A percentile compares a stretch with the other conserved stretches of the same genome.
Evolutionary conservation across 345 rosid species (phyloP).

Genomic region (Aurinia saxatilis): DNA sequence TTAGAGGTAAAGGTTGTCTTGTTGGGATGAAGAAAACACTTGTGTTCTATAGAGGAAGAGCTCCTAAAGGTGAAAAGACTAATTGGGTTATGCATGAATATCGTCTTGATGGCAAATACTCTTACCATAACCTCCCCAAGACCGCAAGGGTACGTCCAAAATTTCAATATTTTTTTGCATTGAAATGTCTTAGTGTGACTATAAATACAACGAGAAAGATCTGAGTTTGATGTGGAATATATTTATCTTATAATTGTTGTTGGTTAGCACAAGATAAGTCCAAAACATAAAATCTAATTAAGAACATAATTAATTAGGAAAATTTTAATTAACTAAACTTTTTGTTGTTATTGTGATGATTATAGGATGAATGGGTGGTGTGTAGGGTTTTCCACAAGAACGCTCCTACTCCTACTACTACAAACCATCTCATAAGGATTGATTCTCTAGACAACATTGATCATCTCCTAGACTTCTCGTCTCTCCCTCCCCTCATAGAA

Average conservation of each 20-base stretch:
- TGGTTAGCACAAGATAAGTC: slow-evolving; percentile 4
- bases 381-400: slow-evolving; percentile 90
- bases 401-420: slow-evolving; percentile 7
- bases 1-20: slow-evolving; percentile 52
- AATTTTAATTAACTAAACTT: neutral
- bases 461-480: slow-evolving; percentile 29
- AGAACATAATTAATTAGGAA: neutral
- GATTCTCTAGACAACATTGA: slow-evolving; percentile 50
- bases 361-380: slow-evolving; percentile 95
- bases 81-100: slow-evolving; percentile 98
- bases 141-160: slow-evolving; percentile 52
- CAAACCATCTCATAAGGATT: slow-evolving; percentile 23
- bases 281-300: neutral
- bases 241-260: no score
- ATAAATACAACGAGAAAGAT: no score
- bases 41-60: slow-evolving; percentile 91
- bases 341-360: neutral
- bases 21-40: slow-evolving; percentile 99
- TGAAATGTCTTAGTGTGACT: no score
- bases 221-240: no score
- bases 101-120: slow-evolving; percentile 79
- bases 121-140: slow-evolving; percentile 61
- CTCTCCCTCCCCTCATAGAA: slow-evolving; percentile 23
- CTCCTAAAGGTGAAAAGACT: slow-evolving; percentile 93
- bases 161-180: no score